Percentiles rank a stretch among this genome's conserved stretches.
Conservation (phyloP, 768 basidiomycete species). For the Termitomyces sp. region DNA sequence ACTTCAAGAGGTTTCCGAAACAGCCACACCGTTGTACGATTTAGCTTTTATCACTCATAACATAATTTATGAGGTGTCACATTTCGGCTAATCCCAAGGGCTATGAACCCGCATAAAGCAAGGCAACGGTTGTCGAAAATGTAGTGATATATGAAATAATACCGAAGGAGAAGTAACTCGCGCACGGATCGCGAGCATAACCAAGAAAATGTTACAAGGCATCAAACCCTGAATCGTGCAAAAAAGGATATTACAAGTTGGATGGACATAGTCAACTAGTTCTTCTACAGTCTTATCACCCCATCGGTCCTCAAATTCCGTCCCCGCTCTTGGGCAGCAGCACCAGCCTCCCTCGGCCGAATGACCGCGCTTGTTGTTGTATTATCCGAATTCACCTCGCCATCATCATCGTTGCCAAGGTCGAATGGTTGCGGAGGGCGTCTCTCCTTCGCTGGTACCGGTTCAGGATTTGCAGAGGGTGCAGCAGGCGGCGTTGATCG, state of each 20-base stretch:
- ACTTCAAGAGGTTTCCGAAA: too few species aligned
- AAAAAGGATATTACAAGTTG: background rate
- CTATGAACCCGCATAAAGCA: background rate
- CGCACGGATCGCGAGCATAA: too few species aligned
- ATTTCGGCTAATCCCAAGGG: too few species aligned
- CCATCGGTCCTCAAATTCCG: background rate
- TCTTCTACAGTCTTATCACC: background rate
- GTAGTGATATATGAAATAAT: background rate
- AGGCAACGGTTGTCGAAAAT: background rate
- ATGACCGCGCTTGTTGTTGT: background rate
- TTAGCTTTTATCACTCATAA: too few species aligned
- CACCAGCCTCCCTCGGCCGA: background rate
- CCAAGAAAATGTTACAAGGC: background rate
- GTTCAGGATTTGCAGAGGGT: background rate
- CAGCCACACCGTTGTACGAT: too few species aligned
- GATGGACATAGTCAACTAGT: background rate
- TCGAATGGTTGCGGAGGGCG: slow-evolving; percentile 9
- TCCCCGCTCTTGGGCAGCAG: background rate
- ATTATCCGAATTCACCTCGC: slow-evolving; percentile 5
- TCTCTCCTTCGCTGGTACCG: slow-evolving; percentile 8
- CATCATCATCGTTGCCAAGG: slow-evolving; percentile 26
- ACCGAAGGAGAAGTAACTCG: background rate
- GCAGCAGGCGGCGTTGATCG: slow-evolving; percentile 8
- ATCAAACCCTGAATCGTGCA: background rate
- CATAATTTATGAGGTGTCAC: too few species aligned